Evolutionary conservation across 768 basidiomycete species (phyloP), one percentile per base, ranked within the genome.

Genomic region (Tulasnella sp.): DNA sequence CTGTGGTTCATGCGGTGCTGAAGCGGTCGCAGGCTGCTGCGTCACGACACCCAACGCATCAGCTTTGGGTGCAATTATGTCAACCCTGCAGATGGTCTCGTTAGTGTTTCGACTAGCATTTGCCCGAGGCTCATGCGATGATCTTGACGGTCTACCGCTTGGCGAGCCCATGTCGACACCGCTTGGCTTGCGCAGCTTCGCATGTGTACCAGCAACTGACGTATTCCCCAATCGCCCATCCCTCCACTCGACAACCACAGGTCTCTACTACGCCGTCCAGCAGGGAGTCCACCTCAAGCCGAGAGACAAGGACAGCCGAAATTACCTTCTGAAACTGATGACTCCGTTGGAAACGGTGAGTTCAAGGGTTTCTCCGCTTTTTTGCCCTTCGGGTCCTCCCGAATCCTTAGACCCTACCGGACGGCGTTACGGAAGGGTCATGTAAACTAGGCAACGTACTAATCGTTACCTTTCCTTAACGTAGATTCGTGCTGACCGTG

Each of bases 251-350:
- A 26, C 52, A 12, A 64, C 62, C 52, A 52, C 79, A 95, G 94
- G 89, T 82, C 90, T 90, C 52, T 97, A 94, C 83, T 90, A 94
- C 79, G 95, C 94, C 73, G 92, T 94, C 0, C 92, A 97, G 79
- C 82, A 90, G 59, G 95, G 94, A 67, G 90, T 98, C 77, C 83
- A 85, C 42, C 74, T 80, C 47, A 79, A 81, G 26, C 81, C 91
- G 78, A 90, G 90, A 73, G 83, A 86, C 22, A 89, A 90, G 74
- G 90, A 84, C 8, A 89, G 90, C 2, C 86, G 90, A 68, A 83
- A 84, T 34, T 86, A 92, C 70, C 86, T 98, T 2, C 83, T 90
- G 75, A 83, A 85, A 42, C 85, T 98, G 6, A 87, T 98, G 63
- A 88, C 86, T 65, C 80, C 84, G 17, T 88, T 98, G 36, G 96